A percentile compares a stretch with the other conserved stretches of the same genome.
phyloP scores from a whole-genome alignment of 176 grass and related monocot species.

The Secale cereale region DNA sequence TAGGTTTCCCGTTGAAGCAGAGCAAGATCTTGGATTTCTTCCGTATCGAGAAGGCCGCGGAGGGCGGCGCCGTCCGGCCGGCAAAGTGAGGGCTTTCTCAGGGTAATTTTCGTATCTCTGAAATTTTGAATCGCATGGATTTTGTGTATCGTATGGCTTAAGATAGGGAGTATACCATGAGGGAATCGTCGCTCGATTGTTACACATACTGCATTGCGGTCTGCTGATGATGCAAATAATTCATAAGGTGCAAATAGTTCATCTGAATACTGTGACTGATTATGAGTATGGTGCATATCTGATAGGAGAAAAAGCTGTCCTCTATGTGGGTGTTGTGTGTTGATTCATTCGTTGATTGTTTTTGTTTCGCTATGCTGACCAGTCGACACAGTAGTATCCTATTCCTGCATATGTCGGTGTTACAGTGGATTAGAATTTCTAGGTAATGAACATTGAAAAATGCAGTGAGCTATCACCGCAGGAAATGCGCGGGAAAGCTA shows the following conservation, averaged over 20 bases:
- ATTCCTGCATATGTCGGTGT: not conserved
- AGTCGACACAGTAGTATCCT: not conserved
- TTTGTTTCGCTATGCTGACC: too few relatives aligned
- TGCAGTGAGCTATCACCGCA: not conserved
- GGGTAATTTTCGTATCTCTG: constrained; percentile 34
- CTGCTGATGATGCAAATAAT: not conserved
- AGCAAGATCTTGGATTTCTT: constrained; percentile 96
- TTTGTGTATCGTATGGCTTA: not conserved
- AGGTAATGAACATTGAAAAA: not conserved
- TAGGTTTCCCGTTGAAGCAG: constrained; percentile 81
- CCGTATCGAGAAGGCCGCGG: constrained; percentile 54
- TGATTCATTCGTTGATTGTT: too few relatives aligned
- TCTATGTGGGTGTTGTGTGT: too few relatives aligned
- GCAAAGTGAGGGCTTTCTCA: constrained; percentile 45
- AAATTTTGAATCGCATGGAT: constrained; percentile 8
- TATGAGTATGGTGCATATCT: not conserved
- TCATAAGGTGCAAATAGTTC: not conserved
- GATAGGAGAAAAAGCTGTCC: too few relatives aligned
- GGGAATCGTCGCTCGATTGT: not conserved
- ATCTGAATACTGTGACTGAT: not conserved
- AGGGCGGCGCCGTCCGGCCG: not conserved
- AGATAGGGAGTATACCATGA: not conserved
- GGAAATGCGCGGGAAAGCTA: not conserved
- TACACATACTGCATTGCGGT: not conserved
- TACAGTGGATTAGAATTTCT: not conserved